phyloP scores from a whole-genome alignment of 306 rosid species.

The Cucurbita maxima region DNA sequence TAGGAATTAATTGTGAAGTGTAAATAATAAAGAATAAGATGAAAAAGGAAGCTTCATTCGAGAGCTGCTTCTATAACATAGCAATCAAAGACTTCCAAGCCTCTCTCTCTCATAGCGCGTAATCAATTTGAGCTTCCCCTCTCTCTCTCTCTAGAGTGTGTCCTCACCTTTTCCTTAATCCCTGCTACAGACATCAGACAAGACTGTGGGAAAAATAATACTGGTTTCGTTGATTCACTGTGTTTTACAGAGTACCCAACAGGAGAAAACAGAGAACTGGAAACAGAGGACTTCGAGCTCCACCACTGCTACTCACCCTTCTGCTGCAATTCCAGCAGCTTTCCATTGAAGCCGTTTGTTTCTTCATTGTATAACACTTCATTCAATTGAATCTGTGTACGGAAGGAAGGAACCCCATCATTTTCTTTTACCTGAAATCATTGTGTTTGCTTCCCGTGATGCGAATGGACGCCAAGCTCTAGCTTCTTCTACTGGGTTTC shows the following conservation, averaged over 20 bases:
- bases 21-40: not conserved
- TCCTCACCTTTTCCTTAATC: conserved; percentile 5
- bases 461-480: conserved; percentile 15
- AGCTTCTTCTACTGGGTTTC: conserved; percentile 13
- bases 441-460: conserved; percentile 8
- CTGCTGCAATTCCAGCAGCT: conserved; percentile 10
- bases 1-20: too few species aligned
- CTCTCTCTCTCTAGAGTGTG: not conserved
- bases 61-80: not conserved
- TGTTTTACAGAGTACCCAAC: conserved; percentile 7
- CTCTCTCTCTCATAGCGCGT: not conserved
- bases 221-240: conserved; percentile 81
- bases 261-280: not conserved
- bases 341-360: conserved; percentile 11
- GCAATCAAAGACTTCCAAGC: not conserved
- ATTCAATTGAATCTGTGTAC: not conserved
- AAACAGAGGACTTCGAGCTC: conserved; percentile 7
- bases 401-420: not conserved
- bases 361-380: conserved; percentile 10
- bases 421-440: not conserved
- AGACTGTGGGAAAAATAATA: conserved; percentile 34
- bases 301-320: conserved; percentile 11
- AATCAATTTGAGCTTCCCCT: not conserved
- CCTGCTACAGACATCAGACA: conserved; percentile 35
- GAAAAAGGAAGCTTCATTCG: not conserved